Conservation (phyloP, 352 stramenopile genomes). For the Globisporangium perplexum region DNA sequence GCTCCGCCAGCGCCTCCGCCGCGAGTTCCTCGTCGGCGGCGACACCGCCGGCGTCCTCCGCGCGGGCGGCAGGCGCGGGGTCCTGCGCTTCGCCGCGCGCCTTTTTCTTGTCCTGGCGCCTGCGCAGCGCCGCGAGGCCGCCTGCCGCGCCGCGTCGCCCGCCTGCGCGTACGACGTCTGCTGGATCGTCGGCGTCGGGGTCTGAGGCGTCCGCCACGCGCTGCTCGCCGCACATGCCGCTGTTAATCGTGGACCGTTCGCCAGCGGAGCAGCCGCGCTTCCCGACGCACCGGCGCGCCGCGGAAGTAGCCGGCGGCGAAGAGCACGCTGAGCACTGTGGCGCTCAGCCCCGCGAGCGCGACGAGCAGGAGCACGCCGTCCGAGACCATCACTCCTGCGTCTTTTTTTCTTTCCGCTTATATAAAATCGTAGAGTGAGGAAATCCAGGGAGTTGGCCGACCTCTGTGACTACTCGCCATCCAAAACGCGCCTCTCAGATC, state of each 20-base stretch:
- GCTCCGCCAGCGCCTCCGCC: conserved; percentile 22
- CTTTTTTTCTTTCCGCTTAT: neutral
- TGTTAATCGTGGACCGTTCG: neutral
- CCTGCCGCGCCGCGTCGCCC: conserved; percentile 29
- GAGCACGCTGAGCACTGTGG: conserved; percentile 48
- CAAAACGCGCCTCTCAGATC: too few species aligned
- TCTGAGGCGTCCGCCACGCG: conserved; percentile 25
- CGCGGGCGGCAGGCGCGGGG: conserved; percentile 6
- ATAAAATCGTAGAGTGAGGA: neutral
- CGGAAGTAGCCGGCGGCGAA: conserved; percentile 66
- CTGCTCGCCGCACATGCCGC: neutral
- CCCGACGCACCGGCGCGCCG: conserved; percentile 20
- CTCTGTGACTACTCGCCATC: neutral
- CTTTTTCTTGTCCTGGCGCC: conserved; percentile 61
- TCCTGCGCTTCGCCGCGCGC: conserved; percentile 16
- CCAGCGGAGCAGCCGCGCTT: neutral
- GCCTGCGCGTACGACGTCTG: conserved; percentile 21
- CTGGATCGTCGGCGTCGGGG: conserved; percentile 18
- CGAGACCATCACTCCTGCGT: conserved; percentile 34
- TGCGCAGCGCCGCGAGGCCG: conserved; percentile 52
- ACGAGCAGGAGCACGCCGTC: conserved; percentile 51
- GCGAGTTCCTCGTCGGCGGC: conserved; percentile 19
- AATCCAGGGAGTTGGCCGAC: neutral
- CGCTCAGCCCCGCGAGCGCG: conserved; percentile 39
- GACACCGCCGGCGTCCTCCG: conserved; percentile 6